Conservation (phyloP, 495 filamentous ascomycete species). For the Cercophora sp. region DNA sequence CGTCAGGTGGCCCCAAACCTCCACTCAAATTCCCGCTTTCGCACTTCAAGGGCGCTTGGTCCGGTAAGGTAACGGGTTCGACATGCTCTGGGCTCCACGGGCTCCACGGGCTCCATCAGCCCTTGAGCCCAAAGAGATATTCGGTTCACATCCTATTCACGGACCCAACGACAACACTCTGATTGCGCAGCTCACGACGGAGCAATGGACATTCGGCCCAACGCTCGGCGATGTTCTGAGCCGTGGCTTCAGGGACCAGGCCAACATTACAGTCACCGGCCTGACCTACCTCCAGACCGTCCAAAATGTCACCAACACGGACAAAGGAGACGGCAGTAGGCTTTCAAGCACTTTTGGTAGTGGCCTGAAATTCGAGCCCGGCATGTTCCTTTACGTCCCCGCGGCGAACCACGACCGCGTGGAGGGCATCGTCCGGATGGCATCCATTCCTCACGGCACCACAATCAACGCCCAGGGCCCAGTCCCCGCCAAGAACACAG, state of each 20-base stretch:
- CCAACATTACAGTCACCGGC: neutral
- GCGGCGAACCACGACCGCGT: neutral
- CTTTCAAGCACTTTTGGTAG: neutral
- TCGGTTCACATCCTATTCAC: too few species aligned
- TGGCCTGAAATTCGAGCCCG: constrained; percentile 3
- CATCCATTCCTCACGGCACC: constrained; percentile 9
- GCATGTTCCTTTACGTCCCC: constrained; percentile 1
- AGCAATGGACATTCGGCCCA: constrained; percentile 5
- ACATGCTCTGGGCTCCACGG: constrained; percentile 4
- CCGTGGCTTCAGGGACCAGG: neutral
- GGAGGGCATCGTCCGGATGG: constrained; percentile 8
- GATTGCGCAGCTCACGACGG: neutral
- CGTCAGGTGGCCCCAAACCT: neutral
- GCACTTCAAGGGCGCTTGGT: constrained; percentile 2
- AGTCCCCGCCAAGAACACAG: neutral
- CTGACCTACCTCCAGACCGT: constrained; percentile 2
- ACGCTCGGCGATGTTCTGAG: neutral
- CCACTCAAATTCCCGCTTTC: constrained; percentile 2
- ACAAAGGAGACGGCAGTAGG: neutral
- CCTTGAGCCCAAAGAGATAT: neutral
- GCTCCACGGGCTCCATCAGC: too few species aligned
- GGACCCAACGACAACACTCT: constrained; percentile 1
- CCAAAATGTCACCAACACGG: constrained; percentile 6
- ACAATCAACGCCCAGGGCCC: constrained; percentile 7
- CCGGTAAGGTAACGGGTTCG: constrained; percentile 11